These are phyloP conservation scores for Claviceps cyperi DNA, from an alignment of 2,329 filamentous ascomycete species.

Conservation along the genomic window DNA sequence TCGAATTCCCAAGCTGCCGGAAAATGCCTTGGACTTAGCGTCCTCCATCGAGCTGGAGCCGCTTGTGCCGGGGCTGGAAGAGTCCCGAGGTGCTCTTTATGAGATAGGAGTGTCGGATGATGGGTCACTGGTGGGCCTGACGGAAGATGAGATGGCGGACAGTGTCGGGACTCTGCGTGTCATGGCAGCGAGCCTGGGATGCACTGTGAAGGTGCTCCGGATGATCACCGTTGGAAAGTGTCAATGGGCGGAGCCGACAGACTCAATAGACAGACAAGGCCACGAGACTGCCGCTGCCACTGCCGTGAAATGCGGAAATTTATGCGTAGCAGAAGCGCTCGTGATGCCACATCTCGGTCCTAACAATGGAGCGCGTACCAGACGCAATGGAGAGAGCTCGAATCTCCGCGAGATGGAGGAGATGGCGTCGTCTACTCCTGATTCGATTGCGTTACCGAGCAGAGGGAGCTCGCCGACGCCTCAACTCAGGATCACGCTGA, in stretches of 20 bases:
- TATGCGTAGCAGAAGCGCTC: constrained; percentile 84
- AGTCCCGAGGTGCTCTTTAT: constrained; percentile 84
- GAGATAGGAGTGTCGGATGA: constrained; percentile 95
- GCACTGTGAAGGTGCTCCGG: constrained; percentile 65
- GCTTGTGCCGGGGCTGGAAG: constrained; percentile 68
- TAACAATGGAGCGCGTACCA: constrained; percentile 1
- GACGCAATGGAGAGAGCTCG: neutral
- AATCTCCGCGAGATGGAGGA: neutral
- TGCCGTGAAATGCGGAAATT: constrained; percentile 29
- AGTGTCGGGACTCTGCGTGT: constrained; percentile 70
- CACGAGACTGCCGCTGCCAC: constrained; percentile 9
- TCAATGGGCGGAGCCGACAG: constrained; percentile 46
- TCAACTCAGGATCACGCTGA: constrained; percentile 75
- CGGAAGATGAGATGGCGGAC: constrained; percentile 83
- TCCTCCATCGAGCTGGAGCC: constrained; percentile 36
- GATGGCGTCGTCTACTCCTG: neutral
- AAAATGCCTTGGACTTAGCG: constrained; percentile 36
- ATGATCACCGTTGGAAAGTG: constrained; percentile 77
- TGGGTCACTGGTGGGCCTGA: constrained; percentile 76
- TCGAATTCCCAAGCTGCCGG: constrained; percentile 60
- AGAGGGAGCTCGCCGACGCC: constrained; percentile 42
- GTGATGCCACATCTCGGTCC: constrained; percentile 57
- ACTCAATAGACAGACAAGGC: constrained; percentile 15
- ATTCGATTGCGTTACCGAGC: constrained; percentile 16
- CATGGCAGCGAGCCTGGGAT: constrained; percentile 89